These are phyloP conservation scores for Blastomyces gilchristii DNA, from an alignment of 2,329 filamentous ascomycete species.

Conservation along the genomic window DNA sequence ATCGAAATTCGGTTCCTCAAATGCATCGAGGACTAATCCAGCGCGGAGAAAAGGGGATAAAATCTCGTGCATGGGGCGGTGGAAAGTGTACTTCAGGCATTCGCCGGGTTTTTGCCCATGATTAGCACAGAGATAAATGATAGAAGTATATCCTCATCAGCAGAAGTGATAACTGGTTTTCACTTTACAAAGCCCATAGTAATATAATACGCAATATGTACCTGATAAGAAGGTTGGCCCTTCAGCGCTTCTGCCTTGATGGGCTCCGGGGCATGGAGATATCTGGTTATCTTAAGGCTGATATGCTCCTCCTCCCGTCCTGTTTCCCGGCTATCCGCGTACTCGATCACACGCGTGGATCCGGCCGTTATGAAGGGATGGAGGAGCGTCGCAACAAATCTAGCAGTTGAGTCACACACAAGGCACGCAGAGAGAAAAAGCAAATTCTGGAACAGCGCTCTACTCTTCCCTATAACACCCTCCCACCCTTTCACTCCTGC, in stretches of 20 bases:
- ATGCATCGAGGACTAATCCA: slow-evolving; percentile 36
- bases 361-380: slow-evolving; percentile 44
- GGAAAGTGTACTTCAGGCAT: slow-evolving; percentile 29
- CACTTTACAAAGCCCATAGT: too few species aligned
- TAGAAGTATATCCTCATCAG: background rate
- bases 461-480: background rate
- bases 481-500: too few species aligned
- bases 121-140: background rate
- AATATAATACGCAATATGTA: slow-evolving; percentile 11
- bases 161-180: background rate
- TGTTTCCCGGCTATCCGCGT: slow-evolving; percentile 29
- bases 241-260: slow-evolving; percentile 29
- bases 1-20: slow-evolving; percentile 41
- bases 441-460: background rate
- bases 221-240: slow-evolving; percentile 29
- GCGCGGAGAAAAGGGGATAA: slow-evolving; percentile 36
- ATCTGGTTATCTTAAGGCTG: slow-evolving; percentile 33
- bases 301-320: slow-evolving; percentile 29
- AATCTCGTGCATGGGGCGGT: slow-evolving; percentile 39
- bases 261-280: slow-evolving; percentile 37
- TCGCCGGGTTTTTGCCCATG: background rate
- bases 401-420: slow-evolving; percentile 14
- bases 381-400: slow-evolving; percentile 40
- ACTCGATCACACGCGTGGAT: slow-evolving; percentile 31
- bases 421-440: background rate